Percentiles rank a stretch among this genome's conserved stretches.
phyloP scores from a whole-genome alignment of 2,329 filamentous ascomycete genomes.

The Pseudogymnoascus sp. region DNA sequence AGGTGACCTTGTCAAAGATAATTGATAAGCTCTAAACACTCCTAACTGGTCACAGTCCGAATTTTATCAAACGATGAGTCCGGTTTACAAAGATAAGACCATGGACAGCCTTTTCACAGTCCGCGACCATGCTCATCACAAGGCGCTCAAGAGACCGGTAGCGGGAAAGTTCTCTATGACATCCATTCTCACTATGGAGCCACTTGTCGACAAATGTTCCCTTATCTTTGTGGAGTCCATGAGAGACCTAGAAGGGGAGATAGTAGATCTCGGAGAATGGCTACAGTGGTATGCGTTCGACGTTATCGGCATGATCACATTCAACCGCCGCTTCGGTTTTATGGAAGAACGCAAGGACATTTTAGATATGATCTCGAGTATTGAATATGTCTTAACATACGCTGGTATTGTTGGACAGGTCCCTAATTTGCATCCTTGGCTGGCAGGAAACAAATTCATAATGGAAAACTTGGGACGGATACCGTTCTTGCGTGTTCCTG shows the following conservation, averaged over 20 bases:
- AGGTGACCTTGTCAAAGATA: too few species aligned
- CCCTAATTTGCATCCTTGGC: constrained; percentile 43
- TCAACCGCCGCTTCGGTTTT: constrained; percentile 44
- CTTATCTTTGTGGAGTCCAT: constrained; percentile 33
- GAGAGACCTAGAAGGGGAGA: too few species aligned
- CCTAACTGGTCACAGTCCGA: too few species aligned
- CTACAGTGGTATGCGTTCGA: constrained; percentile 33
- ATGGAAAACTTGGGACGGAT: too few species aligned
- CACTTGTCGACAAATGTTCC: constrained; percentile 39
- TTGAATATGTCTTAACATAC: constrained; percentile 46
- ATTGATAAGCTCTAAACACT: too few species aligned
- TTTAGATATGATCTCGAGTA: constrained; percentile 44
- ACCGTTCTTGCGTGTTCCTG: too few species aligned
- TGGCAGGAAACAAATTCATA: too few species aligned
- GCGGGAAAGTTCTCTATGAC: constrained; percentile 40
- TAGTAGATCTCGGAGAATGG: constrained; percentile 21
- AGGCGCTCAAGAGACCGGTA: constrained; percentile 32
- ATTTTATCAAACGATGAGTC: too few species aligned
- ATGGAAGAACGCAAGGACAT: constrained; percentile 43
- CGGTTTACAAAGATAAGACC: too few species aligned
- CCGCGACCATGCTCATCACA: constrained; percentile 32
- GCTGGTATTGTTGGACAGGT: constrained; percentile 47
- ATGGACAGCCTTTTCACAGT: constrained; percentile 22
- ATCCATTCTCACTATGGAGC: constrained; percentile 39
- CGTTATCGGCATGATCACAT: constrained; percentile 26